Percentiles rank a stretch among this genome's conserved stretches.
Evolutionary conservation across 441 rosid genomes (phyloP).

Genomic region (Rhodomyrtus psidioides): DNA sequence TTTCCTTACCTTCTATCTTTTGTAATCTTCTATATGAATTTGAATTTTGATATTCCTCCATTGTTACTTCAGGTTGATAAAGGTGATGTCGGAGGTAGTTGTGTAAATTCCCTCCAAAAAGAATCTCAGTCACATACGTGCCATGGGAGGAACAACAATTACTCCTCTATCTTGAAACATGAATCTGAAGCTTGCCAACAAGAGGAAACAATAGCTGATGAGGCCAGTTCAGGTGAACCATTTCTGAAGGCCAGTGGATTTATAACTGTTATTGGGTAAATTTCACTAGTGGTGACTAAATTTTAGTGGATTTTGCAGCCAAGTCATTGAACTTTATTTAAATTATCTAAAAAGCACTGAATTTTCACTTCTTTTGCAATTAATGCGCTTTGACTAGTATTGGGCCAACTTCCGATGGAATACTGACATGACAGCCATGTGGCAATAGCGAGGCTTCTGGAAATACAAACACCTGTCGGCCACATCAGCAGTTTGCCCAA

Average conservation of each 20-base stretch:
- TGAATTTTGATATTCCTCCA: not conserved
- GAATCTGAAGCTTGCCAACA: conserved; percentile 13
- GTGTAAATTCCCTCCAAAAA: conserved; percentile 18
- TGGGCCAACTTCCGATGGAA: not conserved
- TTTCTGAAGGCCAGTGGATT: not conserved
- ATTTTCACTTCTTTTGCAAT: not conserved
- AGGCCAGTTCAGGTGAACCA: conserved; percentile 24
- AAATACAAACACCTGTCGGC: not conserved
- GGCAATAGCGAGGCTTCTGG: not conserved
- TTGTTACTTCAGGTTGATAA: conserved; percentile 19
- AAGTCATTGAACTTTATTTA: not conserved
- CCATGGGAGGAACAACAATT: conserved; percentile 2
- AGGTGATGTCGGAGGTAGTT: conserved; percentile 5
- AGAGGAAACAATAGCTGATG: conserved; percentile 8
- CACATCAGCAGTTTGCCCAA: not conserved
- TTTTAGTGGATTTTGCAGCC: not conserved
- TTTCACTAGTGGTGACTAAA: not conserved
- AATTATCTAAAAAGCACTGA: not conserved
- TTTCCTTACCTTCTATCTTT: not conserved
- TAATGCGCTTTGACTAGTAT: not conserved
- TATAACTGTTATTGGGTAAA: not conserved
- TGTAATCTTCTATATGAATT: not conserved
- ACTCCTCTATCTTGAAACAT: not conserved
- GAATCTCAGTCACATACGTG: conserved; percentile 8
- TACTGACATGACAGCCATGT: not conserved